Conservation (phyloP, 1,284 basidiomycete species). For the Ganoderma multipileum region DNA sequence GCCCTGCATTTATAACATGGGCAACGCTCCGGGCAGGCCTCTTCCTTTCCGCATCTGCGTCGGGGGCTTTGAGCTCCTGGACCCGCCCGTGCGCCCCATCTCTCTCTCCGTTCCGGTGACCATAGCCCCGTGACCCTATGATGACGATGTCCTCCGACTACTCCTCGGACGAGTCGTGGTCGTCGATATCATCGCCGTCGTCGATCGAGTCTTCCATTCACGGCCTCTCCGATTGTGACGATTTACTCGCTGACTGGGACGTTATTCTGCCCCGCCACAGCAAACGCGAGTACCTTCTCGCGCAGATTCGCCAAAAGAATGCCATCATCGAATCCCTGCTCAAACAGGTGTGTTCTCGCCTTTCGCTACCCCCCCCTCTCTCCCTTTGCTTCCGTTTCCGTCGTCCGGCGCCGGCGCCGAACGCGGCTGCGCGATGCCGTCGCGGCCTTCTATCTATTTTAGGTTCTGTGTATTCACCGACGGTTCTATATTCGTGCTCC, state of each 20-base stretch:
- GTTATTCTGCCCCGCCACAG: conserved; percentile 49
- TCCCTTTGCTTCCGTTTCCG: neutral
- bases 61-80: neutral
- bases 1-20: neutral
- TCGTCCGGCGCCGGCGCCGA: conserved; percentile 3
- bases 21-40: neutral
- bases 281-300: conserved; percentile 82
- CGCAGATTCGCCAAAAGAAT: conserved; percentile 84
- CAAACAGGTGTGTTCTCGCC: conserved; percentile 63
- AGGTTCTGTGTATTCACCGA: conserved; percentile 1
- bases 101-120: neutral
- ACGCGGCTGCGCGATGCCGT: neutral
- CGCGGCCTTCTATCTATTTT: conserved; percentile 7
- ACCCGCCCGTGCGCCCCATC: neutral
- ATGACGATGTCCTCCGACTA: conserved; percentile 11
- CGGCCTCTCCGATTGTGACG: conserved; percentile 33
- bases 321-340: conserved; percentile 81
- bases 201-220: conserved; percentile 11
- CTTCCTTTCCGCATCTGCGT: neutral
- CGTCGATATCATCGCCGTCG: conserved; percentile 8
- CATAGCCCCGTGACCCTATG: neutral
- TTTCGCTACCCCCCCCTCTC: neutral
- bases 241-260: conserved; percentile 39
- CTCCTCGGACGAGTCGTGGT: conserved; percentile 7
- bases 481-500: conserved; percentile 9